These are phyloP conservation scores for Ceraceosorus bombacis DNA, from an alignment of 1,284 basidiomycete species.

Conservation along the genomic window DNA sequence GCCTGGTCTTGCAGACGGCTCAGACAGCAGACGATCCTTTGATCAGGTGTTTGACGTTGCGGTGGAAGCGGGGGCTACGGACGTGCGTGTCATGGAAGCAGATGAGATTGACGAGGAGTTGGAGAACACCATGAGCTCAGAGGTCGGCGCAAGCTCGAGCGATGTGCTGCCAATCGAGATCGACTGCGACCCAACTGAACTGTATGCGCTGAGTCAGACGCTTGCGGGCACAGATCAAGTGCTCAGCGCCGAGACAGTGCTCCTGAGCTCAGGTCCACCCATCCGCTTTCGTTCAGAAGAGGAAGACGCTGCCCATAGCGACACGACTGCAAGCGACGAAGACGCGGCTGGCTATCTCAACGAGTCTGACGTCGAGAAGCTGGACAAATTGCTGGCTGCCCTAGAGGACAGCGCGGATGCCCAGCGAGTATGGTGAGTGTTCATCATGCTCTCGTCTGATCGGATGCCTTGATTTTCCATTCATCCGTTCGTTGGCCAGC, in stretches of 20 bases:
- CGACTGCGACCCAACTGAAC: constrained; percentile 9
- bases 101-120: constrained; percentile 22
- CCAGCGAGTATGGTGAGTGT: constrained; percentile 10
- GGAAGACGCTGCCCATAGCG: neutral
- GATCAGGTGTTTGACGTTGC: constrained; percentile 12
- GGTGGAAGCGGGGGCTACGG: constrained; percentile 10
- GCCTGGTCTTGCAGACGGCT: constrained; percentile 1
- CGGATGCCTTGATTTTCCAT: neutral
- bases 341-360: constrained; percentile 9
- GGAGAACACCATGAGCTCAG: constrained; percentile 16
- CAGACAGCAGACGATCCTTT: constrained; percentile 8
- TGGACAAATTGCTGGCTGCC: constrained; percentile 11
- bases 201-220: constrained; percentile 4
- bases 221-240: constrained; percentile 7
- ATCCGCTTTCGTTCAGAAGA: constrained; percentile 3
- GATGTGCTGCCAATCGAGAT: constrained; percentile 3
- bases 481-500: too few species aligned
- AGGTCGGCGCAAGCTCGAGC: constrained; percentile 9
- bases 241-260: constrained; percentile 7
- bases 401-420: constrained; percentile 18
- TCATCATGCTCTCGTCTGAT: neutral
- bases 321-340: neutral
- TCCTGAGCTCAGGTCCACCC: constrained; percentile 8
- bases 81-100: constrained; percentile 21
- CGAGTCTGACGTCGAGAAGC: constrained; percentile 9